Percentiles rank a stretch among this genome's conserved stretches.
Evolutionary conservation across 2,329 filamentous ascomycete species (phyloP).

Genomic region (Venturia pyrina): DNA sequence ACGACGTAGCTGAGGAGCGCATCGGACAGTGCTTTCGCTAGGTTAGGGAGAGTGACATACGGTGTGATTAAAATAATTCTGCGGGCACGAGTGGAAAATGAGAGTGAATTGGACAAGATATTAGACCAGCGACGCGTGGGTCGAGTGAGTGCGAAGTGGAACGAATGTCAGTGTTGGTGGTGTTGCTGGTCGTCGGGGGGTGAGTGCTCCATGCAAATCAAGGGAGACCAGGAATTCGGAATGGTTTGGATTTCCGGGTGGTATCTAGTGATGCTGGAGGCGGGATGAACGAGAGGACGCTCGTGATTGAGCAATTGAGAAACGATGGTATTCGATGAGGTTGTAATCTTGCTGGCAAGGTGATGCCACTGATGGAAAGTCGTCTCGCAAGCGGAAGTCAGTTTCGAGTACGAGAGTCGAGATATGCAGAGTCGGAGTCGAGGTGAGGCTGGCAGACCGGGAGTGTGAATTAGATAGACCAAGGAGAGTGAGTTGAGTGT

Average conservation of each 20-base stretch:
- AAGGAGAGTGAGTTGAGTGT: neutral
- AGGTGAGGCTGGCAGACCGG: neutral
- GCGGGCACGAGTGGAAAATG: neutral
- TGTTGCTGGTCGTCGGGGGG: neutral
- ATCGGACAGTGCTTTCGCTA: neutral
- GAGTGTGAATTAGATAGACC: neutral
- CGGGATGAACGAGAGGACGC: neutral
- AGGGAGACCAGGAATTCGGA: neutral
- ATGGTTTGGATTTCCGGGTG: neutral
- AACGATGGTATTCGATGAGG: neutral
- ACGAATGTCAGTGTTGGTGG: neutral
- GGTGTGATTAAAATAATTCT: neutral
- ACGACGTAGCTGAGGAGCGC: neutral
- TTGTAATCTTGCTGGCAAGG: neutral
- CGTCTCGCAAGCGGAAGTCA: neutral
- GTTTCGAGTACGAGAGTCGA: neutral
- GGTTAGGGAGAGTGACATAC: neutral
- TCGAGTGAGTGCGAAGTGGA: neutral
- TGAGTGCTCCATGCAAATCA: constrained; percentile 5
- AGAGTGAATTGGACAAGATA: neutral
- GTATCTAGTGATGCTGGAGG: neutral
- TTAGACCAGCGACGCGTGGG: neutral
- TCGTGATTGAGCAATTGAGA: neutral
- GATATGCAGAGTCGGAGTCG: neutral
- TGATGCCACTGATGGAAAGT: neutral